Conservation (phyloP, 192 early-diverging fungal genomes). For the Coemansia sp. region DNA sequence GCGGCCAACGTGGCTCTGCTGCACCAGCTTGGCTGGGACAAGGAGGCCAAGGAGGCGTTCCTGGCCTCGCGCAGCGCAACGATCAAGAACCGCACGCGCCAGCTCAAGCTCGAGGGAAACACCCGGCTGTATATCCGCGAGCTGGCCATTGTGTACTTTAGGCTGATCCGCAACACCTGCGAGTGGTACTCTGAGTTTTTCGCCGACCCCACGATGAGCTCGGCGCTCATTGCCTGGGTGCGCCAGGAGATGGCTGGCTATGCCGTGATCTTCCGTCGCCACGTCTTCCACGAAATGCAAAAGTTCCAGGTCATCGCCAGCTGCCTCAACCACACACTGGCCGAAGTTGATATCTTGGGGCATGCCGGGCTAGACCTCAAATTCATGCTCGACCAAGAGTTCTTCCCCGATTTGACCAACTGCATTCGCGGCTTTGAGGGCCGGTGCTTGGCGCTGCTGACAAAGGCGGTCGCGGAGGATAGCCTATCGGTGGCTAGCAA, state of each 20-base stretch:
- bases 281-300: conserved; percentile 85
- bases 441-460: conserved; percentile 64
- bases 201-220: conserved; percentile 85
- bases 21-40: conserved; percentile 64
- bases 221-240: conserved; percentile 94
- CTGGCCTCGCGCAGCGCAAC: conserved; percentile 74
- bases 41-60: conserved; percentile 84
- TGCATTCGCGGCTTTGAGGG: conserved; percentile 73
- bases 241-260: conserved; percentile 83
- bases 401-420: conserved; percentile 73
- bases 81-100: conserved; percentile 67
- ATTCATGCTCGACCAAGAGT: conserved; percentile 80
- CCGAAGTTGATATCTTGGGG: conserved; percentile 77
- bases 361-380: conserved; percentile 86
- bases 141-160: conserved; percentile 86
- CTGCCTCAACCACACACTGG: conserved; percentile 76
- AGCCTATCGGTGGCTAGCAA: conserved; percentile 62
- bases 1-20: conserved; percentile 81
- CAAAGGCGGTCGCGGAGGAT: conserved; percentile 71
- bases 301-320: conserved; percentile 81
- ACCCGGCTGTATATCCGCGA: conserved; percentile 84
- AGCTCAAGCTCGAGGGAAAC: conserved; percentile 89
- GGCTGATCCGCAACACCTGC: conserved; percentile 91
- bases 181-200: conserved; percentile 96
- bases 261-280: conserved; percentile 83